Evolutionary conservation across 2,329 filamentous ascomycete species (phyloP).

Genomic region (Paecilomyces niveus): DNA sequence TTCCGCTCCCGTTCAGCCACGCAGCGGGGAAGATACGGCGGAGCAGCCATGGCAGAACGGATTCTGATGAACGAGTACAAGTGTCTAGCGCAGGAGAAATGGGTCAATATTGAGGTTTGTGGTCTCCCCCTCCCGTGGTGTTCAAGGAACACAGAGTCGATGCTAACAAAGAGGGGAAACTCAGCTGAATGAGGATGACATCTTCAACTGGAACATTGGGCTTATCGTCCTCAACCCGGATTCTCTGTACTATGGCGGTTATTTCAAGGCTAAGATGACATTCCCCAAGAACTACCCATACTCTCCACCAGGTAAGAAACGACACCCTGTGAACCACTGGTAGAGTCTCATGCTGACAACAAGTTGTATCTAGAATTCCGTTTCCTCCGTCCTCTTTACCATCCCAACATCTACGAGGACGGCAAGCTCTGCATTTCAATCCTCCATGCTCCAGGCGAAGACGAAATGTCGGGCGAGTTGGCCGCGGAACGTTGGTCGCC

Average conservation of each 20-base stretch:
- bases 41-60: constrained; percentile 49
- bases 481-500: constrained; percentile 93
- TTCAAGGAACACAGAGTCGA: background rate
- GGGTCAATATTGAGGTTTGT: constrained; percentile 80
- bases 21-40: background rate
- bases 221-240: constrained; percentile 91
- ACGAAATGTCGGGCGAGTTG: constrained; percentile 82
- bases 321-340: background rate
- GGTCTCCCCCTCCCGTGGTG: background rate
- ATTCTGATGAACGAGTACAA: constrained; percentile 86
- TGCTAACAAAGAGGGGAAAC: background rate
- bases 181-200: constrained; percentile 70
- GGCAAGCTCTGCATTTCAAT: constrained; percentile 95
- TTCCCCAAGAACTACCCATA: constrained; percentile 89
- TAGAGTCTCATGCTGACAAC: background rate
- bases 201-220: constrained; percentile 80
- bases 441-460: constrained; percentile 83
- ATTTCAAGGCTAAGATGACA: constrained; percentile 82
- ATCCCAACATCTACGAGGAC: constrained; percentile 90
- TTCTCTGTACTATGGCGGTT: constrained; percentile 85
- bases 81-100: constrained; percentile 77
- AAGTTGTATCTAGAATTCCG: constrained; percentile 56
- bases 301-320: constrained; percentile 58
- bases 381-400: constrained; percentile 72
- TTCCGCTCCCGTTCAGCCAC: background rate